Base-by-base conservation (phyloP, 1,284 basidiomycete genomes). In the Phenoliferia sp. region DNA sequence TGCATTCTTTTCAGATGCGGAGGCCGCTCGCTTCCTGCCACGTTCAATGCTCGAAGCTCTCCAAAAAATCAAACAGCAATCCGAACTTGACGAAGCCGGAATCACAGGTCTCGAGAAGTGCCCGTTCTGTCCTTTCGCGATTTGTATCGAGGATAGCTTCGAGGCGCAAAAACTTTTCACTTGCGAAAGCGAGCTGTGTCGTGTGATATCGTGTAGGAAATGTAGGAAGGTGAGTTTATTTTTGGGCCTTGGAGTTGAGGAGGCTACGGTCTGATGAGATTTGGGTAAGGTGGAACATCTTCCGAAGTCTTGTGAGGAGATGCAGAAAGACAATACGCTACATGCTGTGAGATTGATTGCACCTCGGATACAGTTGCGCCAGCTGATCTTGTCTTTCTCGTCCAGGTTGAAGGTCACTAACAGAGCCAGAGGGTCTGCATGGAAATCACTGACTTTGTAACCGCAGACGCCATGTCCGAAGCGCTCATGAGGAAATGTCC, bases 41-140 rank as follows among this genome's bases (percentile, higher is more conserved):
- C 19, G 48, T 0, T 64, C 69, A 52, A 63, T 62, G 44, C 56
- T 72, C 44, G 67, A 59, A 3, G 54, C 69, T 17, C 66, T 76
- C 2, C 68, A 74, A 29, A 60, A 63, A 48, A 63, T 77, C 28
- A 55, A 68, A 26, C 69, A 69, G 48, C 69, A 76, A 22, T 67
- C 66, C 17, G 71, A 70, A 28, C 26, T 76, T 33, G 69, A 71
- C 10, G 55, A 57, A 36, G 76, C 76, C n/a, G 72, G 67, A 2
- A 60, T 77, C 31, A 66, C 63, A 17, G 69, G 69, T 0, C 62
- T 76, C 29, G 73, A 72, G 22, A 71, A 66, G 31, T 77, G 76
- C 63, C 76, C 75, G 61, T 69, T 22, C 7, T 56, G 6, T 28
- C 44, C n/a, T 62, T 33, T 44, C 22, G 29, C 28, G 48, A 7